Conservation (phyloP, 768 basidiomycete species). For the Trametes coccinea region DNA sequence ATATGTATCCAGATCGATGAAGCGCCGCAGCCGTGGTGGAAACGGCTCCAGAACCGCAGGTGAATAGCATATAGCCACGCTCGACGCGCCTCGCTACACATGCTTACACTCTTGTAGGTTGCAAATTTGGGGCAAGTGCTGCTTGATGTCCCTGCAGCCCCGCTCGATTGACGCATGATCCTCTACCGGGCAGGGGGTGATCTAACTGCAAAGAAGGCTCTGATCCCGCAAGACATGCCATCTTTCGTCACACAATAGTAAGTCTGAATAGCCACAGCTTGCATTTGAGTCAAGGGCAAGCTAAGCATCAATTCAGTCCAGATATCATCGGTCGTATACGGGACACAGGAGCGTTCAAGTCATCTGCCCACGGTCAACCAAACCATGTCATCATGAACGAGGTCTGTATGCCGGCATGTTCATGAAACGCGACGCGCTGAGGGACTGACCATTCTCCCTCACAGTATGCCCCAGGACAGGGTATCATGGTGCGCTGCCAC, state of each 20-base stretch:
- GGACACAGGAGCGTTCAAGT: slow-evolving; percentile 60
- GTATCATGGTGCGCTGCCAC: slow-evolving; percentile 73
- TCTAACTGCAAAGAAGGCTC: slow-evolving; percentile 62
- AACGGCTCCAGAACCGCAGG: slow-evolving; percentile 69
- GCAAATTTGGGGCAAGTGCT: slow-evolving; percentile 66
- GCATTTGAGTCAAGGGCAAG: slow-evolving; percentile 6
- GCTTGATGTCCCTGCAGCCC: neutral
- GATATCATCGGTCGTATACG: slow-evolving; percentile 71
- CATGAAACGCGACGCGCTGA: slow-evolving; percentile 11
- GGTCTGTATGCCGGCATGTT: slow-evolving; percentile 38
- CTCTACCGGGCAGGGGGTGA: slow-evolving; percentile 59
- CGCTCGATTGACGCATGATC: no score
- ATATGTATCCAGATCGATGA: slow-evolving; percentile 60
- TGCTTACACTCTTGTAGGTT: slow-evolving; percentile 41
- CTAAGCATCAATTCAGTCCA: slow-evolving; percentile 53
- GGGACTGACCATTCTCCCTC: neutral
- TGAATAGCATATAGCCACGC: slow-evolving; percentile 36
- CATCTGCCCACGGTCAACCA: slow-evolving; percentile 63
- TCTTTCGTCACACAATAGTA: slow-evolving; percentile 47
- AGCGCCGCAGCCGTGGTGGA: slow-evolving; percentile 83
- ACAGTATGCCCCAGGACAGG: slow-evolving; percentile 86
- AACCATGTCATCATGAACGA: slow-evolving; percentile 94
- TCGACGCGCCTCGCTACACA: neutral
- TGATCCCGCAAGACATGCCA: slow-evolving; percentile 73
- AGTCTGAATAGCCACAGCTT: neutral